Evolutionary conservation across 1,139 yeast species (phyloP), one percentile per base, ranked within the genome.

Genomic region (Yamadazyma atmosphaerica): DNA sequence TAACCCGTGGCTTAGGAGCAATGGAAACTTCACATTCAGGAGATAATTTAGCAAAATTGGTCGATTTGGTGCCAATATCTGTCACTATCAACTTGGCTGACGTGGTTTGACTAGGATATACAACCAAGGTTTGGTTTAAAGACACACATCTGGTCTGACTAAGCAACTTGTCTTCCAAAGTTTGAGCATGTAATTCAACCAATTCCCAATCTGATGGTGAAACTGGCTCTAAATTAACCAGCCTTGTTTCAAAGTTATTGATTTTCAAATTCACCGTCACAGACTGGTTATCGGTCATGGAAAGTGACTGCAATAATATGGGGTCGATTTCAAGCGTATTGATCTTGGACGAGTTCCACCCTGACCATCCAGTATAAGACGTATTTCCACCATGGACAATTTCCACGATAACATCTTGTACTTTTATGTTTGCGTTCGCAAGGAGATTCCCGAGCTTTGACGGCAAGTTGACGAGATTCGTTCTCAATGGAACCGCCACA

Each of bases 171-270:
- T 80, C 79, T 54, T 92, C 98, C 30, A 92, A 73, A 36, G 74
- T 77, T 35, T 76, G 81, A 2, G 96, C 94, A 59, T 92, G 87
- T 4, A 86, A 64, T 54, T 89, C 96, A 4, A 89, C 86, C 30
- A 86, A 67, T 51, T 90, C 98, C 98, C 98, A 92, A 56, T 92
- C 98, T 3, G 85, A 75, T 3, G 83, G 61, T 0, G 86, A 72
- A 24, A 77, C 61, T 0, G 98, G 98, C 54, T 88, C 97, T 33
- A 90, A 71, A 53, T 78, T 81, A 7, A 90, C 81, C 4, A 81
- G 77, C 6, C 72, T 61, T 0, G 89, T 81, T 36, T 65, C 72
- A 17, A 68, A 75, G 11, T 74, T 68, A 26, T 75, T 68, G 26
- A 74, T 70, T 61, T 55, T 69, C 56, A 72, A 52, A 37, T 68